phyloP scores from a whole-genome alignment of 345 rosid genomes.

The Eucalyptus lansdowneana region DNA sequence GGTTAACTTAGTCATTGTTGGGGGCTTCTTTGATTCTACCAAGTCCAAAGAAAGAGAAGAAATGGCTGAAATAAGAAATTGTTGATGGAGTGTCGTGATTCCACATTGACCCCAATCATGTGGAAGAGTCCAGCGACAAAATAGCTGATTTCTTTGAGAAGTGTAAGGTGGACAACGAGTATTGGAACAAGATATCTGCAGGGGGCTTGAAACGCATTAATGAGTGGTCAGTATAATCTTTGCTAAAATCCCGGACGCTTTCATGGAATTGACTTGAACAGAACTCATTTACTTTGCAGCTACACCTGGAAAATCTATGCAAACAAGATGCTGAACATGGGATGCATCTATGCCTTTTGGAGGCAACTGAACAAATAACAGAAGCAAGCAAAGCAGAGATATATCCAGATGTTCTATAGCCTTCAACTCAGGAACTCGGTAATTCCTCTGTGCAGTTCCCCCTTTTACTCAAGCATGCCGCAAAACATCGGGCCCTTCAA shows the following conservation, averaged over 20 bases:
- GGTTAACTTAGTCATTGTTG: conserved; percentile 9
- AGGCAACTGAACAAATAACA: too few species aligned
- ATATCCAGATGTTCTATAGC: too few species aligned
- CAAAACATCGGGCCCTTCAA: too few species aligned
- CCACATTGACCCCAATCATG: conserved; percentile 49
- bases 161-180: conserved; percentile 25
- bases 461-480: too few species aligned
- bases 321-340: conserved; percentile 2
- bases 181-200: conserved; percentile 42
- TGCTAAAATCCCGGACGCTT: not conserved
- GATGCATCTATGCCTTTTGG: too few species aligned
- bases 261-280: not conserved
- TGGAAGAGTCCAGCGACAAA: conserved; percentile 56
- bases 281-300: conserved; percentile 19
- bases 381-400: too few species aligned
- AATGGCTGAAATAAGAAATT: conserved; percentile 3
- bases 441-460: too few species aligned
- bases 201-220: conserved; percentile 66
- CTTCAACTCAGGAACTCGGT: too few species aligned
- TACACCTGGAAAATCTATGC: conserved; percentile 96
- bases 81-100: conserved; percentile 34
- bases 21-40: not conserved
- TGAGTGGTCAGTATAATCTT: conserved; percentile 36
- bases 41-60: conserved; percentile 4
- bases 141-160: conserved; percentile 70